Base-by-base conservation (phyloP, 139 green algal species). In the Micractinium sp. region DNA sequence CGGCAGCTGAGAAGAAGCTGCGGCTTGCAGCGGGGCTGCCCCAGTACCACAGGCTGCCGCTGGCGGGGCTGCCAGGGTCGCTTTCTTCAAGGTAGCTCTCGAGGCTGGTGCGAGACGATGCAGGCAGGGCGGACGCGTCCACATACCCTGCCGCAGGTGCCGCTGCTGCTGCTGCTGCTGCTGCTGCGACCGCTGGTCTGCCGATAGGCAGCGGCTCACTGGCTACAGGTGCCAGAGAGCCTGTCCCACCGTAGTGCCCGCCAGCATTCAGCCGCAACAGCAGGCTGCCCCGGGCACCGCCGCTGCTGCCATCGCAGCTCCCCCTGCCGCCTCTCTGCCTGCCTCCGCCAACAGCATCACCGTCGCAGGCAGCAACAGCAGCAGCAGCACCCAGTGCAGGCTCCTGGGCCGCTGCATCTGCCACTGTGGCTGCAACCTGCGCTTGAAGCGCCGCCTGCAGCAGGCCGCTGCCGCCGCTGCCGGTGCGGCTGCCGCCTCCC, bases 41-140 rank as follows among this genome's bases (percentile, higher is more conserved):
- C 83, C 83, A 87, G 83, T 87, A 87, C 83, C 83, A 87, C 0
- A 84, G 78, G 78, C 78, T 67, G 74, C 74, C 74, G 74, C 74
- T 80, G 18, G 74, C 74, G n/a, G 33, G 81, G 81, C 81, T 86
- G 60, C 83, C 83, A 53, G 73, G 73, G 35, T 87, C 83, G 83
- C 83, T 87, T 23, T 79, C 83, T 31, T 56, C 47, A 9, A 16
- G 7, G 9, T 53, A 87, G 22, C 27, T 60, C 25, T 81, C 83
- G 67, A 84, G 38, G 47, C 78, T 84, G 78, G 41, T 67, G 47
- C 78, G 47, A 29, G 41, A 27, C 5, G 78, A 84, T 14, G 29
- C 3, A 0, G 78, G 29, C 27, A 38, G 41, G 1, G 4, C 33
- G 35, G 74, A 80, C 2, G 33, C 15, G 29, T 23, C 15, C 0